Conservation (phyloP, 2,329 filamentous ascomycete genomes). For the Macrophomina phaseolina region DNA sequence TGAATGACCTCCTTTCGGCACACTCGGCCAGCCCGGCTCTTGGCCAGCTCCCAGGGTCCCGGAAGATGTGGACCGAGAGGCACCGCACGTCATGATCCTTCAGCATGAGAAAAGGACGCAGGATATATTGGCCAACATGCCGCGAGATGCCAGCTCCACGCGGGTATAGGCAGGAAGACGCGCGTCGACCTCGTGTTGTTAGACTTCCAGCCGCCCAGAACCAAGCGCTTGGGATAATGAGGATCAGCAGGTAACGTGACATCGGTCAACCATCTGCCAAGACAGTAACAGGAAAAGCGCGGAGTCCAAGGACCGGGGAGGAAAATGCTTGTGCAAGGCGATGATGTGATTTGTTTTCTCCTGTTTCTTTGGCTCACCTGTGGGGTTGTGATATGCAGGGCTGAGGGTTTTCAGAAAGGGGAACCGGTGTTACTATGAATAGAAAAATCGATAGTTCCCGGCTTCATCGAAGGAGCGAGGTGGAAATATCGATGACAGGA, state of each 20-base stretch:
- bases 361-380: not conserved
- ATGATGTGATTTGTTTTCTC: slow-evolving; percentile 6
- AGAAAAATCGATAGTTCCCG: slow-evolving; percentile 13
- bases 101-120: not conserved
- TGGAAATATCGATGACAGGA: not conserved
- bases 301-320: not conserved
- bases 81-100: not conserved
- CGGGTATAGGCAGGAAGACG: not conserved
- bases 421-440: slow-evolving; percentile 1
- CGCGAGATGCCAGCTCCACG: not conserved
- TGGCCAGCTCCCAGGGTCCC: not conserved
- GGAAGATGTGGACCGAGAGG: not conserved
- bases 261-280: not conserved
- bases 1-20: not conserved
- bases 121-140: not conserved
- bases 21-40: not conserved
- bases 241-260: slow-evolving; percentile 1
- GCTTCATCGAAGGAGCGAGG: not conserved
- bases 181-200: not conserved
- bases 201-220: not conserved
- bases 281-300: not conserved
- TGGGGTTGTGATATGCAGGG: slow-evolving; percentile 16
- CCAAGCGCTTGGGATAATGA: not conserved
- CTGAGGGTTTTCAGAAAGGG: not conserved
- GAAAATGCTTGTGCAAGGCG: not conserved